Base-by-base conservation (phyloP, 192 early-diverging fungal species). In the Rhizophagus clarus region DNA sequence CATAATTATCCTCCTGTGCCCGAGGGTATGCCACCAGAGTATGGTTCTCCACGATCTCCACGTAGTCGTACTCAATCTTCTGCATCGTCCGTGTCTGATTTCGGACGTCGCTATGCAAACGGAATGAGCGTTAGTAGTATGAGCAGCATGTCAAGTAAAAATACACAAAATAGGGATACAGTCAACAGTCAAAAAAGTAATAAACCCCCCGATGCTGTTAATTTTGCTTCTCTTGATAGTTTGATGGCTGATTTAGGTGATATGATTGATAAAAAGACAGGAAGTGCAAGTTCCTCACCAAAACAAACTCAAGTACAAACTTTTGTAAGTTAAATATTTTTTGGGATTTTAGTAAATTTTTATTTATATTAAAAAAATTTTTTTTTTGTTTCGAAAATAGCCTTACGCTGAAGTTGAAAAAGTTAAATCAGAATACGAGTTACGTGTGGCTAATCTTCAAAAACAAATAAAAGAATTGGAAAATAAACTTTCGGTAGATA, bases 221-320 rank as follows among this genome's bases (percentile, higher is more conserved):
- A 92, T 72, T 90, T 89, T 77, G 85, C 88, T 10, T 91, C 90
- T 28, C 78, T 94, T 74, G 93, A 94, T 80, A 91, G 89, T 71
- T 81, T 94, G 34, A 94, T 94, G 93, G 91, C 91, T 5, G 93
- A 94, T 79, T 81, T 94, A 24, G 92, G 91, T 3, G 87, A 85
- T 63, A 91, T 94, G 86, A 84, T 72, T 76, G 75, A 61, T 74
- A 76, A 37, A 63, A 79, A 56, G 31, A 3, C 47, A 37, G 81
- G 49, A 51, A 60, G 40, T 68, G 49, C 49, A 17, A 51, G 15
- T 15, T 51, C 49, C 49, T 68, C 31, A 37, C 26, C 66, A 31
- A 68, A 64, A 77, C 4, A 62, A 61, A 3, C 71, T 28, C 32
- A 64, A 20, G 28, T 20, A 51, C 5, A 5, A 12, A 22, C 24